Base-by-base conservation (phyloP, 1,284 basidiomycete species). In the Pseudozyma sp. region DNA sequence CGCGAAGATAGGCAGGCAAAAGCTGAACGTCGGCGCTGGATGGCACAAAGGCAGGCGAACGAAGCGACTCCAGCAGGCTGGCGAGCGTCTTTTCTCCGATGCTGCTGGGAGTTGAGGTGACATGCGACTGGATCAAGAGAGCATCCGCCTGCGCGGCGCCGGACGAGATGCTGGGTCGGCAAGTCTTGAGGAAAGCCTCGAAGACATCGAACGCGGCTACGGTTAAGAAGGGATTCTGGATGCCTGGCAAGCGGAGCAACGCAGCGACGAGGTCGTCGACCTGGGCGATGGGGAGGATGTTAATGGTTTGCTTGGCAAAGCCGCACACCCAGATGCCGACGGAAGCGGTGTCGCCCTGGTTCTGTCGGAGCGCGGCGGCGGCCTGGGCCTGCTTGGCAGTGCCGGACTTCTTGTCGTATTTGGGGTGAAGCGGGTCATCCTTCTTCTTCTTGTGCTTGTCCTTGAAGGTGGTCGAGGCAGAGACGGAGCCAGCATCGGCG, bases 371-470 rank as follows among this genome's bases (percentile, higher is more conserved):
- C 0, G 77, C 81, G 6, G 80, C 81, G 16, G 79, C 79, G 16
- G 74, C 69, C 17, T 55, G 66, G 14, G 79, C 77, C 30, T 80
- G 65, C 59, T 72, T 75, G n/a, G 82, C 82, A 24, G 71, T 69
- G 11, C 82, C 82, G 9, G 59, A 62, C 57, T 80, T 78, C 48
- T 78, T 76, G 63, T 84, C 82, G 56, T 75, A 84, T 29, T 70
- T 70, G 31, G 81, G 57, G 33, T 59, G 70, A 31, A 73, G 81
- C 40, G 87, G 87, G 42, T 89, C 88, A n/a, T 87, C 86, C 77
- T 89, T 87, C 85, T 90, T 92, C 35, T 86, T 86, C 82, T 90
- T 91, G 55, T 87, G 49, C 7, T 14, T 50, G 30, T n/a, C 47
- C 39, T 86, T 84, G 89, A 89, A 33, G 13, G 33, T 34, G 87